phyloP scores from a whole-genome alignment of 129 eudicot species.

The Escallonia rubra region DNA sequence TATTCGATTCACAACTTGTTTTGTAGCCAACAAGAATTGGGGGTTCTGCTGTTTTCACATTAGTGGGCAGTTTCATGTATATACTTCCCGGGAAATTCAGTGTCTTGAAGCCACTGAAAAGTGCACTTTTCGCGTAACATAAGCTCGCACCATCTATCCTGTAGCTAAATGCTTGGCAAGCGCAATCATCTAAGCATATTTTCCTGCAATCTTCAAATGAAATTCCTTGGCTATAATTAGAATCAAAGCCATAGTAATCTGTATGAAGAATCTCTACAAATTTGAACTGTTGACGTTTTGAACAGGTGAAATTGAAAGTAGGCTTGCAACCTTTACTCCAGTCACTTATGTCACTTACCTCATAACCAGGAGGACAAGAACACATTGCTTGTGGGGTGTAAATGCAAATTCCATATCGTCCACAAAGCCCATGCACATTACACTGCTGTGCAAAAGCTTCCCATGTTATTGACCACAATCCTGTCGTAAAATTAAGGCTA shows the following conservation, averaged over 20 bases:
- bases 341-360: constrained; percentile 16
- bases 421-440: neutral
- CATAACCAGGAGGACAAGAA: constrained; percentile 27
- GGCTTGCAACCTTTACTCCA: constrained; percentile 29
- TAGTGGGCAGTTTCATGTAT: constrained; percentile 26
- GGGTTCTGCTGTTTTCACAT: constrained; percentile 6
- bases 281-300: neutral
- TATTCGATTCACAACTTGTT: constrained; percentile 2
- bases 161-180: constrained; percentile 37
- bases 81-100: constrained; percentile 21
- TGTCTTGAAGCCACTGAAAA: constrained; percentile 31
- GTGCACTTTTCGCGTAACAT: constrained; percentile 33
- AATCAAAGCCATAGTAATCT: constrained; percentile 17
- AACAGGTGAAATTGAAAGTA: constrained; percentile 34
- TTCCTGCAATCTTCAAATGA: constrained; percentile 31
- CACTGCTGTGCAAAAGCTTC: neutral
- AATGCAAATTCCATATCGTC: constrained; percentile 15
- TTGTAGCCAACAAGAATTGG: constrained; percentile 6
- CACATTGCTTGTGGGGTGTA: constrained; percentile 13
- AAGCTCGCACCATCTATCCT: constrained; percentile 20
- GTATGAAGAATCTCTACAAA: constrained; percentile 16
- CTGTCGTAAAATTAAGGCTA: neutral
- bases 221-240: constrained; percentile 3
- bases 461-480: neutral
- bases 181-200: constrained; percentile 21